Evolutionary conservation across 352 stramenopile species (phyloP).

Genomic region (Phytophthora chlamydospora): DNA sequence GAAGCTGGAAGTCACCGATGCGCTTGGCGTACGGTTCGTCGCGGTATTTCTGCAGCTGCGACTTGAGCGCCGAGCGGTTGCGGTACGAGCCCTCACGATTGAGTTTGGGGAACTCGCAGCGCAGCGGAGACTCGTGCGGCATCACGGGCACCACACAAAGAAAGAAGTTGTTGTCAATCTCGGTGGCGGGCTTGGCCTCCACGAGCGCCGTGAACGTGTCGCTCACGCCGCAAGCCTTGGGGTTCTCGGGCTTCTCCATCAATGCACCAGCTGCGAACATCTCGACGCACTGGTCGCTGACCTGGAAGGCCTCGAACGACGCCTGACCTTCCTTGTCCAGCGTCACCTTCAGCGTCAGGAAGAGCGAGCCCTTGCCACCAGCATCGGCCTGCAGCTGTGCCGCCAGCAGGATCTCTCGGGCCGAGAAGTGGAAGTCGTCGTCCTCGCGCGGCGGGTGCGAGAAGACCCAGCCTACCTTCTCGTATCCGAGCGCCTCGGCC

Average conservation of each 20-base stretch:
- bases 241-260: conserved; percentile 88
- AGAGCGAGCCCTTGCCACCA: conserved; percentile 93
- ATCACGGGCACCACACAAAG: conserved; percentile 96
- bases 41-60: conserved; percentile 85
- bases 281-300: conserved; percentile 97
- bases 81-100: conserved; percentile 90
- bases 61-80: conserved; percentile 92
- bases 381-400: conserved; percentile 96
- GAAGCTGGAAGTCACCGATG: conserved; percentile 96
- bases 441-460: conserved; percentile 95
- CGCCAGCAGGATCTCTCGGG: conserved; percentile 91
- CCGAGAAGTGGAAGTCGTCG: conserved; percentile 95
- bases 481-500: conserved; percentile 85
- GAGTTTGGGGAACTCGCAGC: conserved; percentile 93
- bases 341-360: conserved; percentile 97
- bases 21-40: conserved; percentile 84
- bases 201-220: conserved; percentile 98
- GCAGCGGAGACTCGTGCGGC: conserved; percentile 93
- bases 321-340: conserved; percentile 94
- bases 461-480: conserved; percentile 98
- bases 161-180: conserved; percentile 98
- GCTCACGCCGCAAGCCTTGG: conserved; percentile 91
- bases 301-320: conserved; percentile 97
- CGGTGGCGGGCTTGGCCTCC: conserved; percentile 92
- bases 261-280: conserved; percentile 97